Evolutionary conservation across 148 eudicot species (phyloP), one percentile per base, ranked within the genome.

Genomic region (Amaranthus hypochondriacus): DNA sequence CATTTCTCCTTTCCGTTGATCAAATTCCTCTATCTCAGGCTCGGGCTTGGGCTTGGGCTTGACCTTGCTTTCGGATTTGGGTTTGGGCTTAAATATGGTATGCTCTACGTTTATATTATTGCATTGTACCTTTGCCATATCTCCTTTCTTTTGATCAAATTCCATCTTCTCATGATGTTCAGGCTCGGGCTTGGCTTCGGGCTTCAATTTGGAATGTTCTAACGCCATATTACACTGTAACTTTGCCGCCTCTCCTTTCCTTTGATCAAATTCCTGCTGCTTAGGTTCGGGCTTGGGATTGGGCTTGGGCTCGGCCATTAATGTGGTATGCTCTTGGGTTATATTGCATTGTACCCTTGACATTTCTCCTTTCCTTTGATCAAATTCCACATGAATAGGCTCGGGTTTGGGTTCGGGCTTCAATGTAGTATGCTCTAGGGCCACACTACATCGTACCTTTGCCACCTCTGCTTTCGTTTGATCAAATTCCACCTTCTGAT

Each of bases 41-140:
- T 49, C 68, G 51, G 73, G 68, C 4, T 62, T 56, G n/a, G 57
- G 62, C 28, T 44, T 44, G 70, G 56, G 68, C 4, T 62, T 56
- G n/a, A 51, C 56, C 28, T 44, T 44, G 70, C 51, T 61, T 7
- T 61, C 49, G 44, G 9, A 48, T 6, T 48, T 11, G 48, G 9
- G 57, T 6, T 48, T 11, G 48, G 51, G 3, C 52, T 13, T 47
- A 13, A 6, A 43, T 14, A 2, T 39, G 56, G 8, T 15, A n/a
- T 0, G 53, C 0, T 11, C n/a, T 49, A 49, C 39, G 15, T 7
- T 9, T 28, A 28, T 28, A 28, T 28, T 28, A 28, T 28, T 28
- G 39, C 39, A 28, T 28, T 28, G 39, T 28, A 28, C 39, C 39
- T 28, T 28, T 28, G 39, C 39, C 2, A 28, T 28, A 28, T 28